Evolutionary conservation across 176 grass and related monocot species (phyloP).

Genomic region (Phoenix dactylifera): DNA sequence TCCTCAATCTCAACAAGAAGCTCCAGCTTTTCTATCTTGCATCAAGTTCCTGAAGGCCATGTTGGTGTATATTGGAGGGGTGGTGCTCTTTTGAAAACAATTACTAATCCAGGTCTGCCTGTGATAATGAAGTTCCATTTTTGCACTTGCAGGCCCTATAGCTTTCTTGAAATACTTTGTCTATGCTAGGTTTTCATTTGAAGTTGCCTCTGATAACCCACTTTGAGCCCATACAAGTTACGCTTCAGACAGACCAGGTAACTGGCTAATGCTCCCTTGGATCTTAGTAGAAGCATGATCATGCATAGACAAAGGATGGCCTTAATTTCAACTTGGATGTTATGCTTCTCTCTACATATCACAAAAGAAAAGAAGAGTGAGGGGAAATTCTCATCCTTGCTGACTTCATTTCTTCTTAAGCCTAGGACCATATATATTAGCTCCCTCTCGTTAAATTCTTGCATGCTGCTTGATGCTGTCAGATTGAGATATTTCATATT

Average conservation of each 20-base stretch:
- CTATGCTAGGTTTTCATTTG: slow-evolving; percentile 75
- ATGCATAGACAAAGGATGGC: too few species aligned
- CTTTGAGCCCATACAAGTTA: slow-evolving; percentile 95
- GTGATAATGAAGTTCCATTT: not conserved
- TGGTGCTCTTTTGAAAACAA: slow-evolving; percentile 85
- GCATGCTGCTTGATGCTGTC: too few species aligned
- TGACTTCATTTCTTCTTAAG: too few species aligned
- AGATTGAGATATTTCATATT: too few species aligned
- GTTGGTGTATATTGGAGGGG: slow-evolving; percentile 98
- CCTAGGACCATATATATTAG: too few species aligned
- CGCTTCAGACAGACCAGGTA: slow-evolving; percentile 92
- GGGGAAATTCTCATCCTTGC: too few species aligned
- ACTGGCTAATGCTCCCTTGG: slow-evolving; percentile 21
- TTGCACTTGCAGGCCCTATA: slow-evolving; percentile 4
- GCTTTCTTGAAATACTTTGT: not conserved
- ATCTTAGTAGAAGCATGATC: not conserved
- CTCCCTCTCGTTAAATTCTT: too few species aligned
- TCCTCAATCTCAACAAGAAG: slow-evolving; percentile 28
- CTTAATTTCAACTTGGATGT: too few species aligned
- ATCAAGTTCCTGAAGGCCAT: slow-evolving; percentile 99
- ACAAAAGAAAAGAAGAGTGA: too few species aligned
- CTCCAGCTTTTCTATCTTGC: slow-evolving; percentile 39
- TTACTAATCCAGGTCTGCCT: slow-evolving; percentile 79
- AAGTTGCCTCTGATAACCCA: slow-evolving; percentile 86
- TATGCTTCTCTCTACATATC: too few species aligned